Conservation (phyloP, 75 land plant species). For the Cupressus sempervirens region DNA sequence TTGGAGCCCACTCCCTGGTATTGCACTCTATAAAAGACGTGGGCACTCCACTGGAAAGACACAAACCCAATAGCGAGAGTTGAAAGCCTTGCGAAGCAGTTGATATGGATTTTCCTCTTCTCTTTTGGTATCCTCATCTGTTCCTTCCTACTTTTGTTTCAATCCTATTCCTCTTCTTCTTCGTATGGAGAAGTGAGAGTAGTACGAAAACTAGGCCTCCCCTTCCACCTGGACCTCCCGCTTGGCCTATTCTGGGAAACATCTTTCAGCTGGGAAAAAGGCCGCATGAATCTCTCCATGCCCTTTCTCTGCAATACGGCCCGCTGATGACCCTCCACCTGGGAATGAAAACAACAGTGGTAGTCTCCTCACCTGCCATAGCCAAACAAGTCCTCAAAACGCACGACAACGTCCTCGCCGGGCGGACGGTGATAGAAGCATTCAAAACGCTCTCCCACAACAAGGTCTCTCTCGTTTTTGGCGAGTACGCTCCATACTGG, state of each 20-base stretch:
- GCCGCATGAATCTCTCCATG: slow-evolving; percentile 27
- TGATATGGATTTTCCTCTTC: too few species aligned
- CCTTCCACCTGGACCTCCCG: slow-evolving; percentile 28
- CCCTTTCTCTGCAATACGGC: slow-evolving; percentile 28
- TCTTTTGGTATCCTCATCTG: too few species aligned
- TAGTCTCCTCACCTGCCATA: slow-evolving; percentile 29
- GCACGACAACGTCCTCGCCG: slow-evolving; percentile 27
- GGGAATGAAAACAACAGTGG: slow-evolving; percentile 26
- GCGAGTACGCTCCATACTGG: slow-evolving; percentile 22
- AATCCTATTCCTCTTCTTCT: neutral
- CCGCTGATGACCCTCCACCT: slow-evolving; percentile 31
- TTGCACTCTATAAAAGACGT: too few species aligned
- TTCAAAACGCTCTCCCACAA: neutral
- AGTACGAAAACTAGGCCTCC: neutral
- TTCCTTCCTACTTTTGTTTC: too few species aligned
- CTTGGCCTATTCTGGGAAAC: slow-evolving; percentile 25
- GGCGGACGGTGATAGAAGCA: slow-evolving; percentile 13
- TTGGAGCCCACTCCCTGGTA: too few species aligned
- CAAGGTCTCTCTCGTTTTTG: neutral
- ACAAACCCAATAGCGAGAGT: too few species aligned
- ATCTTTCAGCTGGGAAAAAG: slow-evolving; percentile 18
- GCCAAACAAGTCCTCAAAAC: slow-evolving; percentile 32
- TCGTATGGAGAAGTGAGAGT: slow-evolving; percentile 8
- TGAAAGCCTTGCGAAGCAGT: too few species aligned
- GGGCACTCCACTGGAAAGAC: too few species aligned